Evolutionary conservation across 768 basidiomycete genomes (phyloP), one percentile per base, ranked within the genome.

Genomic region (Erythrobasidium yunnanense): DNA sequence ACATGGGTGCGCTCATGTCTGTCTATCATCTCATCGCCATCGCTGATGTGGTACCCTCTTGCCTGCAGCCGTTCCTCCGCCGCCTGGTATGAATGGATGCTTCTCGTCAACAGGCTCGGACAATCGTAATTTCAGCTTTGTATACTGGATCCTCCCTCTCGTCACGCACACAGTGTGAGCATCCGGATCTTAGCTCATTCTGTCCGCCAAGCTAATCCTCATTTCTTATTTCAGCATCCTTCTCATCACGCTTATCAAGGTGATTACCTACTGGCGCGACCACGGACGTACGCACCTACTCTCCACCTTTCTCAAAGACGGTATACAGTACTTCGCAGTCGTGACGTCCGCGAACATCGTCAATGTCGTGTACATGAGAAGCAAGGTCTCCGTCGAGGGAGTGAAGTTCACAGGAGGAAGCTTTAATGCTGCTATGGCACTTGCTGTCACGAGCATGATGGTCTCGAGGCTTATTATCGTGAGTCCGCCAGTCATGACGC

Each of bases 351-450:
- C 49, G 7, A 63, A 63, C 47, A 51, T 63, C 11, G 60, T 63
- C 29, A 63, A 63, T 51, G 60, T 63, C 33, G 60, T 63, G 2
- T 63, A 63, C 38, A 63, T 63, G 60, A 63, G 52, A 27, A 63
- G 60, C 47, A 63, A 49, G 33, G 49, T 63, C n/a, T 8, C 4
- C 5, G 22, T 63, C 22, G 29, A 63, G 18, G 60, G 60, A 1
- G n/a, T 22, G 13, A 32, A 49, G 30, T n/a, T 63, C 11, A 4
- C 45, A 34, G 60, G 60, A 4, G 47, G 45, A 22, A 50, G 33
- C 46, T 63, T 63, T 38, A 49, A 63, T 32, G 4, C 60, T 29
- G 60, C 60, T 3, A 23, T 63, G 18, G 60, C 60, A 2, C 33
- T 63, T 13, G 29, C 32, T 22, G 49, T 63, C 27, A 63, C 46